Evolutionary conservation across 345 rosid genomes (phyloP).

Genomic region (Toxicodendron radicans): DNA sequence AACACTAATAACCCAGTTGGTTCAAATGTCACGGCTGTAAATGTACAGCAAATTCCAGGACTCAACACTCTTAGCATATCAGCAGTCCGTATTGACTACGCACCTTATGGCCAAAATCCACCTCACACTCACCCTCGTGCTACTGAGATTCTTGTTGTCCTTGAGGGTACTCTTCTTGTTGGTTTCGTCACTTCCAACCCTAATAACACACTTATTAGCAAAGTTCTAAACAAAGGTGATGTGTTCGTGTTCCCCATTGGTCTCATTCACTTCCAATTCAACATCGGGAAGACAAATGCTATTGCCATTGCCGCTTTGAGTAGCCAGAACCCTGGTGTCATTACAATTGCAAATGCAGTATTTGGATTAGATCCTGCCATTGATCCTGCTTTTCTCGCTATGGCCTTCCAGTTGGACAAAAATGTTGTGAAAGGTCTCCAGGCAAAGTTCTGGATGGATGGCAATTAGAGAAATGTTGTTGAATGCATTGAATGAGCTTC

Average conservation of each 20-base stretch:
- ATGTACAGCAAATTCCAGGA: conserved; percentile 32
- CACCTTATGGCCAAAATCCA: conserved; percentile 35
- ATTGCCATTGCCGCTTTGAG: conserved; percentile 22
- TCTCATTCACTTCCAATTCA: conserved; percentile 28
- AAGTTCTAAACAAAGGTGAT: conserved; percentile 27
- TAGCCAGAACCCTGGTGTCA: conserved; percentile 32
- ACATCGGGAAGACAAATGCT: conserved; percentile 33
- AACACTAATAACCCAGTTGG: conserved; percentile 21
- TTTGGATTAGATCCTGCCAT: conserved; percentile 22
- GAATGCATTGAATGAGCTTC: neutral
- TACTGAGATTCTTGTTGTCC: conserved; percentile 34
- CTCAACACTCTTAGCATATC: conserved; percentile 43
- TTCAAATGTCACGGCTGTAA: conserved; percentile 23
- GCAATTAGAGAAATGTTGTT: neutral
- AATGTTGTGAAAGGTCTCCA: conserved; percentile 29
- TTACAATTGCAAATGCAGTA: conserved; percentile 20
- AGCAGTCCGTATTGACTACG: conserved; percentile 22
- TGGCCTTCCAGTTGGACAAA: conserved; percentile 41
- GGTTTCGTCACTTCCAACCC: conserved; percentile 44
- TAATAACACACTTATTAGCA: conserved; percentile 30
- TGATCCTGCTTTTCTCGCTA: conserved; percentile 23
- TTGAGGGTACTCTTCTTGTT: conserved; percentile 35
- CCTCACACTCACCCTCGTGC: conserved; percentile 48
- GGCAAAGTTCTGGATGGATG: conserved; percentile 26
- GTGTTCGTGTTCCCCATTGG: conserved; percentile 42